Percentiles rank a stretch among this genome's conserved stretches.
phyloP scores from a whole-genome alignment of 2,329 filamentous ascomycete species.

The Samsoniella hepiali region DNA sequence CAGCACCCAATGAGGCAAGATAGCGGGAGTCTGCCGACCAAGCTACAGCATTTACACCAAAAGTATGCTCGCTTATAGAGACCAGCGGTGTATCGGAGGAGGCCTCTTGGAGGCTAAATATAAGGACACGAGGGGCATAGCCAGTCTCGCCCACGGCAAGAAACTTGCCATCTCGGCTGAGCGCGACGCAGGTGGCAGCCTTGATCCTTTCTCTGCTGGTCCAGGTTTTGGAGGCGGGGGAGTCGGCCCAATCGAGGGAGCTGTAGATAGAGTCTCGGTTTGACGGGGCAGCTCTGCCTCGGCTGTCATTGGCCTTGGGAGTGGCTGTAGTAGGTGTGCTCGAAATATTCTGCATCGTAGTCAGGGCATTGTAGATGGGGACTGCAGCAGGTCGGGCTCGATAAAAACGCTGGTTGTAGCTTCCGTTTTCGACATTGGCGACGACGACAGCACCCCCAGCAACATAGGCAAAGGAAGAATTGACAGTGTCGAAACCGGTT shows the following conservation, averaged over 20 bases:
- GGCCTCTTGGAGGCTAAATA: constrained; percentile 80
- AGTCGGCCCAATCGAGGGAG: constrained; percentile 58
- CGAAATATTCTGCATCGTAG: constrained; percentile 50
- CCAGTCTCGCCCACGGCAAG: constrained; percentile 94
- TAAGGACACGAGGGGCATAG: constrained; percentile 84
- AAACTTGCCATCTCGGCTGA: constrained; percentile 83
- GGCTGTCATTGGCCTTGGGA: constrained; percentile 61
- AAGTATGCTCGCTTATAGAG: constrained; percentile 83
- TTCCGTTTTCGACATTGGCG: constrained; percentile 69
- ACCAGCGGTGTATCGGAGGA: constrained; percentile 80
- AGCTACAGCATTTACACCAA: constrained; percentile 81
- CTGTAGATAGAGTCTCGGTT: constrained; percentile 48
- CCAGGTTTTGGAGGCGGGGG: constrained; percentile 67
- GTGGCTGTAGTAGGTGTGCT: constrained; percentile 51
- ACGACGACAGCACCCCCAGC: constrained; percentile 93
- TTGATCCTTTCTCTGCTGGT: constrained; percentile 91
- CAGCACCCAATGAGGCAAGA: constrained; percentile 80
- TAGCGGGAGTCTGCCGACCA: constrained; percentile 87
- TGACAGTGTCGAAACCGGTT: constrained; percentile 80
- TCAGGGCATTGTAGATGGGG: constrained; percentile 57
- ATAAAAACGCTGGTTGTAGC: constrained; percentile 79
- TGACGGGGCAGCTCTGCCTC: constrained; percentile 50
- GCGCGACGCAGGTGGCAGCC: constrained; percentile 82
- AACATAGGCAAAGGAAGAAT: constrained; percentile 81
- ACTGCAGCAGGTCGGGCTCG: constrained; percentile 76